Evolutionary conservation across 1,284 basidiomycete genomes (phyloP).

Genomic region (Xerocomus minutiporus): DNA sequence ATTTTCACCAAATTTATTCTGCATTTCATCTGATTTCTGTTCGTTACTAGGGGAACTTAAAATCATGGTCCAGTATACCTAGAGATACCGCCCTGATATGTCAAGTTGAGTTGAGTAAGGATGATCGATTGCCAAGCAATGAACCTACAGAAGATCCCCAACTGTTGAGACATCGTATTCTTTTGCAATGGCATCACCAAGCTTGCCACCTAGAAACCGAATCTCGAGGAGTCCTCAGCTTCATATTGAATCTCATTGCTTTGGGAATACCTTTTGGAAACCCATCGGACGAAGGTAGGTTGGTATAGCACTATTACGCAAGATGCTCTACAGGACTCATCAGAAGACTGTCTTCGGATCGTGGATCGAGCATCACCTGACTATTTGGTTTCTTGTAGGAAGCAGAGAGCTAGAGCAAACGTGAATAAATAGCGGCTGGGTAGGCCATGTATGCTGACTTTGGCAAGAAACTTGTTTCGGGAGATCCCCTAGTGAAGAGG

Average conservation of each 20-base stretch:
- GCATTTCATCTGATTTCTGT: conserved; percentile 62
- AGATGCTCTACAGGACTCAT: conserved; percentile 50
- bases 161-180: conserved; percentile 89
- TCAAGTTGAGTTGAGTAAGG: conserved; percentile 4
- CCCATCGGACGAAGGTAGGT: conserved; percentile 75
- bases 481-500: conserved; percentile 68
- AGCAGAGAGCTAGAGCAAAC: conserved; percentile 61
- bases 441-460: conserved; percentile 48
- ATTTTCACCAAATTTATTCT: conserved; percentile 77
- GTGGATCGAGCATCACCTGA: conserved; percentile 47
- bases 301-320: conserved; percentile 79
- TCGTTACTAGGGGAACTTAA: conserved; percentile 2
- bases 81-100: conserved; percentile 43
- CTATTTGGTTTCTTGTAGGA: conserved; percentile 88
- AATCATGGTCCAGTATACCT: conserved; percentile 30
- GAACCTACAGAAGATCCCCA: conserved; percentile 74
- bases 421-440: not conserved
- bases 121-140: not conserved
- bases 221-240: conserved; percentile 52
- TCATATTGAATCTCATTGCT: conserved; percentile 1
- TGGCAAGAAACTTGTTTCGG: conserved; percentile 90
- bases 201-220: conserved; percentile 91
- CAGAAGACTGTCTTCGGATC: not conserved
- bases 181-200: conserved; percentile 82
- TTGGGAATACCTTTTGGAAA: conserved; percentile 73